Base-by-base conservation (phyloP, 2,329 filamentous ascomycete species). In the Sporothrix humicola region DNA sequence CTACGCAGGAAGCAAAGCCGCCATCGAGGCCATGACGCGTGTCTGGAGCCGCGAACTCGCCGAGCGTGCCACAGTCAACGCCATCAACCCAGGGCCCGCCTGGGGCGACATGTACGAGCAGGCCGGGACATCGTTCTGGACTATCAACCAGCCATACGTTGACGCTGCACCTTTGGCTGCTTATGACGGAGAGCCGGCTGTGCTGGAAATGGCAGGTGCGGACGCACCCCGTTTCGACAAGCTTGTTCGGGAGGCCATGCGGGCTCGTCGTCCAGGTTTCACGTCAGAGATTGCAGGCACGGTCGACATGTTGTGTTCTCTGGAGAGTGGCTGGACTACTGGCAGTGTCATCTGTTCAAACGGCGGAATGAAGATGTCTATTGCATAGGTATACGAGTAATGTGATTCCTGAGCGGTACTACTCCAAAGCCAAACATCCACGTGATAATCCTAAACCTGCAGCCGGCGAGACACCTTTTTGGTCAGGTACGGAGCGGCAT, bases 31-130 rank as follows among this genome's bases (percentile, higher is more conserved):
- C 2, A 56, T 56, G 52, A 56, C 52, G n/a, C 52, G 52, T 56
- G 52, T 56, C 20, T 56, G 52, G 52, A 56, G 52, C 52, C 52
- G 52, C 52, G 52, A 56, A 20, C 52, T 56, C 52, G 52, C 52
- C n/a, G 52, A 56, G 20, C 20, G 52, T 23, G 52, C 52, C 52
- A 56, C 52, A 8, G 52, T 56, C 52, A 56, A 56, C 52, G 52
- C 52, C 20, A 23, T 56, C 52, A 56, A 56, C 52, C 52, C 52
- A 9, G 52, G 52, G 20, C 52, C 52, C 3, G 52, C 52, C 4
- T 56, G 52, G 52, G 52, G 52, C 20, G 52, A 56, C 52, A 56
- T 56, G 52, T 56, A 56, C 8, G 52, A 56, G 20, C 52, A 56
- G 20, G 52, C n/a, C 7, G 52, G 52, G n/a, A n/a, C 52, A 23